Base-by-base conservation (phyloP, 768 basidiomycete species). In the Xerocomus brunneocitrinus region DNA sequence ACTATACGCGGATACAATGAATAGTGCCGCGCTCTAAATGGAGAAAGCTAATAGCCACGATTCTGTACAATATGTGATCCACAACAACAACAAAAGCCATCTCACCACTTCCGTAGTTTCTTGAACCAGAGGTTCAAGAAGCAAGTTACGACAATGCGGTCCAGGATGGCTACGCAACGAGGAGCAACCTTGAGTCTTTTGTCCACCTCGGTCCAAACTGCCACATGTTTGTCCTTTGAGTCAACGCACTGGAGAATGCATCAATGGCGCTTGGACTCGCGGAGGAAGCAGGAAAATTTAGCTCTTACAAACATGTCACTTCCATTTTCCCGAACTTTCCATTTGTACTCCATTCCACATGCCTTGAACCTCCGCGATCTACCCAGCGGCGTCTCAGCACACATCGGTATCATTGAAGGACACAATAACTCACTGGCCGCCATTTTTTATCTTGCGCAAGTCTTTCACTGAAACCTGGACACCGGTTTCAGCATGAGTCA, bases 321-420 rank as follows among this genome's bases (percentile, higher is more conserved):
- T 46, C 71, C 72, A 47, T 77, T 74, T 40, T 75, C 73, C 46
- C 65, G 63, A 35, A 75, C 64, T 65, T 79, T 83, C 81, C 81
- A 83, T 57, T 82, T 83, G 70, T 82, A 83, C 58, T 79, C 76
- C 28, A 69, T 61, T 35, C 74, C 74, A 5, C 63, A 66, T 41
- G 66, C 78, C 58, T 76, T 81, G 70, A 82, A 83, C 27, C 81
- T 68, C 53, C 81, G 76, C 10, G 81, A 82, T 52, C 81, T 80
- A 31, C 8, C 9, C 46, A 44, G 30, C 31, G 30, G 30, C 12
- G 30, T 39, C 28, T 63, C 28, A 61, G 54, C n/a, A 39, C 22
- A 22, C 22, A 3, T 31, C 16, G 27, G 27, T 24, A 42, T 19
- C 25, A 19, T n/a, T 16, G 5, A 9, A 5, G 9, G 24, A 4